Base-by-base conservation (phyloP, 306 rosid genomes). In the Sicyos edulis region DNA sequence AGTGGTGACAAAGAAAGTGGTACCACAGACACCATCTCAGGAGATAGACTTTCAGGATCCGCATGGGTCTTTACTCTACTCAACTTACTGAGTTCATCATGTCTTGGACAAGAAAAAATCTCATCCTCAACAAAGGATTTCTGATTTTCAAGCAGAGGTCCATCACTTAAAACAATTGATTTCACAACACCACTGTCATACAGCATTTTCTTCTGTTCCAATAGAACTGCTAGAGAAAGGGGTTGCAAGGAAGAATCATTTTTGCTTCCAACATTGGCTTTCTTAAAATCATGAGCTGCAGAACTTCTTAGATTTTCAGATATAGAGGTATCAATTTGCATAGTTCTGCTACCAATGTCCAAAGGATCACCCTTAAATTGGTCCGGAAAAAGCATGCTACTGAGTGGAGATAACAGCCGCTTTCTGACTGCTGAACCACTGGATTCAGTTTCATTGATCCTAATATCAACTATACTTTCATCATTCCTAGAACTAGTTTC, bases 1-100 rank as follows among this genome's bases (percentile, higher is more conserved):
- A 93, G 96, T 73, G 99, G 97, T 22, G 99, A 95, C 78, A 91
- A 69, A 34, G 89, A 89, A 75, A 85, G 89, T 17, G 88, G 87
- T 59, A 88, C 78, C 52, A 80, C 81, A 80, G 71, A 78, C 78
- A 68, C 74, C 32, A 22, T 75, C 61, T 77, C 80, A 21, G 87
- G 86, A 29, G 89, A 85, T 54, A 74, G 29, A 5, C 82, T 72
- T 78, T 79, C 60, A 53, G 74, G 59, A 58, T 82, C 82, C 58
- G 83, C 78, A 49, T 71, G 85, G 58, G 82, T 20, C 74, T 73
- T 77, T 54, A 79, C 32, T 47, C 75, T 50, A 78, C 82, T 80
- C n/a, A 75, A 47, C 73, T 81, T 86, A 70, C 81, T 78, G 66
- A 73, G 68, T 56, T 78, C 71, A 66, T 80, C 87, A 73, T 52